Conservation (phyloP, 495 filamentous ascomycete genomes). For the Daldinia vernicosa region DNA sequence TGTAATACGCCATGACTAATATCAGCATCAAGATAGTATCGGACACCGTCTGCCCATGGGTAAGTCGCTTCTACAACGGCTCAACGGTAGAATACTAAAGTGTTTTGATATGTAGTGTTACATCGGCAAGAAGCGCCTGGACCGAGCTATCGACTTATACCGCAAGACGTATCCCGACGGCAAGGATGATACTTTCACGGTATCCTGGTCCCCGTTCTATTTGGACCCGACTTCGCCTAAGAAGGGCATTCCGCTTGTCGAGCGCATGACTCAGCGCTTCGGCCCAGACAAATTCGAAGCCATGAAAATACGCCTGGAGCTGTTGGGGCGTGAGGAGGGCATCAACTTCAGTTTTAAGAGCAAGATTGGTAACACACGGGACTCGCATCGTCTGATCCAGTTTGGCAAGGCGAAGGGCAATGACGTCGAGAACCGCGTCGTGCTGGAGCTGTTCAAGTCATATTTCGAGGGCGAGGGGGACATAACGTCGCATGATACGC, state of each 20-base stretch:
- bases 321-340: constrained; percentile 66
- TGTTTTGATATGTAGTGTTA: constrained; percentile 65
- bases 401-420: constrained; percentile 66
- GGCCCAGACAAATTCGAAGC: constrained; percentile 62
- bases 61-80: constrained; percentile 39
- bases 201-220: constrained; percentile 78
- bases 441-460: constrained; percentile 71
- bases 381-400: constrained; percentile 77
- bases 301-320: constrained; percentile 63
- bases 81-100: constrained; percentile 3
- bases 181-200: constrained; percentile 69
- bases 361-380: constrained; percentile 75
- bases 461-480: constrained; percentile 83
- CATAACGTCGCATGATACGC: constrained; percentile 70
- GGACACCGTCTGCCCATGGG: constrained; percentile 82
- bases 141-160: constrained; percentile 70
- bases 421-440: constrained; percentile 69
- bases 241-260: constrained; percentile 35
- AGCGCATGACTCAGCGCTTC: constrained; percentile 43
- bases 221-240: constrained; percentile 70
- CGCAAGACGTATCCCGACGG: constrained; percentile 61
- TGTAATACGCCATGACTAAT: constrained; percentile 67
- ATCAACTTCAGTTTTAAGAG: constrained; percentile 77
- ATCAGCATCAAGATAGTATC: constrained; percentile 76
- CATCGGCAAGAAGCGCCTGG: constrained; percentile 76